phyloP scores from a whole-genome alignment of 2,329 filamentous ascomycete genomes.

The Calonectria leucothoes region DNA sequence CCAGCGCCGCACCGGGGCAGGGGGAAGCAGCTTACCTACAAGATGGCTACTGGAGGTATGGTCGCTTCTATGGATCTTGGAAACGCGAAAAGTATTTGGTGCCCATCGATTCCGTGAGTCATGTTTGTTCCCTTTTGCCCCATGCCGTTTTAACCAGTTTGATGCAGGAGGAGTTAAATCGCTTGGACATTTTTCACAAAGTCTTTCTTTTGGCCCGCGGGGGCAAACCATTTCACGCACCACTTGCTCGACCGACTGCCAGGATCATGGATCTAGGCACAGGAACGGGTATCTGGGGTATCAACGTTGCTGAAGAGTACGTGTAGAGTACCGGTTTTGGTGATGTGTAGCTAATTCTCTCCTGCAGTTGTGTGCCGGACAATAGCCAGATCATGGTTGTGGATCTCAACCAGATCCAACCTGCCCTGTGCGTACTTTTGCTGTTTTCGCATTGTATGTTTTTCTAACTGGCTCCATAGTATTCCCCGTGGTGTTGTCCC shows the following conservation, averaged over 20 bases:
- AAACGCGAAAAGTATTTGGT: constrained; percentile 78
- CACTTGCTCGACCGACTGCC: constrained; percentile 29
- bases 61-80: constrained; percentile 76
- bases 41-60: constrained; percentile 67
- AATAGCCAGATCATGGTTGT: constrained; percentile 50
- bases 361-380: constrained; percentile 30
- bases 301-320: constrained; percentile 81
- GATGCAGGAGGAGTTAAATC: constrained; percentile 75
- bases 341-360: neutral
- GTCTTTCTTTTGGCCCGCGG: constrained; percentile 75
- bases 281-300: constrained; percentile 92
- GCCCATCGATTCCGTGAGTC: constrained; percentile 78
- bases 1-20: constrained; percentile 31
- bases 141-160: constrained; percentile 25
- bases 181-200: constrained; percentile 86
- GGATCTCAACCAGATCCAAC: constrained; percentile 55
- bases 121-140: neutral
- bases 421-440: constrained; percentile 46
- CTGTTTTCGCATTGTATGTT: too few species aligned
- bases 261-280: constrained; percentile 78
- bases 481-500: constrained; percentile 70
- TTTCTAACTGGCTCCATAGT: constrained; percentile 57
- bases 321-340: constrained; percentile 38
- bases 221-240: constrained; percentile 44
- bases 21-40: constrained; percentile 33